Evolutionary conservation across 345 rosid species (phyloP), one percentile per base, ranked within the genome.

Genomic region (Microthlaspi erraticum): DNA sequence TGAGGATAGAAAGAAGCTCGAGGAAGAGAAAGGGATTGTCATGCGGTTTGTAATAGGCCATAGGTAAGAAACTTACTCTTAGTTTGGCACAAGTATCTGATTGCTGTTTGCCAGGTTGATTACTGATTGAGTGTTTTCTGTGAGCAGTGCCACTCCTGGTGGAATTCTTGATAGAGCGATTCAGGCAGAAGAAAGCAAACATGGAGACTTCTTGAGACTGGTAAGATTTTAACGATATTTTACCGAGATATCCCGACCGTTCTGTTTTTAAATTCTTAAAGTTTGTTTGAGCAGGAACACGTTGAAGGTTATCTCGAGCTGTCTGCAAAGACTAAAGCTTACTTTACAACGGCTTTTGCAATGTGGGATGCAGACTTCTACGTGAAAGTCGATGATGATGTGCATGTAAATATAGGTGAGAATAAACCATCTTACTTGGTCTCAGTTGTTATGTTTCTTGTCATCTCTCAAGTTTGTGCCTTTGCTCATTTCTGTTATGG

Each of bases 341-440:
- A 89, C 80, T 94, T 94, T 12, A 86, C 93, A 13, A 84, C 96
- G 2, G 99, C 97, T 61, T 89, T 84, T 64, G 83, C 95, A 36
- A 57, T 88, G 77, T 91, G 99, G 99, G 90, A 94, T 82, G 97
- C 99, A 8, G 97, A 94, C 75, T 91, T 94, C 77, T 94, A 89
- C 57, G 95, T 94, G 74, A 94, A 94, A 83, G 97, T 89, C 32
- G 99, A 94, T 68, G 99, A 94, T 73, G 97, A 94, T 73, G 95
- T 94, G 32, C 99, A 94, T 79, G 97, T 94, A 64, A 94, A 91
- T 68, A 89, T 91, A 84, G 99, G 99, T 94, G 79, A 44, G 48
- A 26, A n/a, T 36, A 38, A 37, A 57, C 52, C 10, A 26, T 51
- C 53, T 58, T 68, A 36, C 66, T 33, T 18, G 5, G 19, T 53